Evolutionary conservation across 2,329 filamentous ascomycete species (phyloP).

Genomic region (Cladosporium oxysporum): DNA sequence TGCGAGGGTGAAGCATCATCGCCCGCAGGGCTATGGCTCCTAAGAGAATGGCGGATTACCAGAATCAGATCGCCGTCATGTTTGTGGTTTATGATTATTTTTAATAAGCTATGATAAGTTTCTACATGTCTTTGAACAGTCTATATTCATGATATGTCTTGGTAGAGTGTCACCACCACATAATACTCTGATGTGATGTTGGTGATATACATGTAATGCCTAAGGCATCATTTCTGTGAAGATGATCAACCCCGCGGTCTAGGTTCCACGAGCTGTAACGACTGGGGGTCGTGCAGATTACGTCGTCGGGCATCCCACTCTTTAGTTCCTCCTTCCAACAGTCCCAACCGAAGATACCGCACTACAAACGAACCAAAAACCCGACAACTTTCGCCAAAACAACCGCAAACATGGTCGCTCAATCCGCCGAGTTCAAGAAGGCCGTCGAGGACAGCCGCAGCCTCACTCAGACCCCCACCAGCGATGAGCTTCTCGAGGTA

Average conservation of each 20-base stretch:
- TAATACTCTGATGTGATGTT: background rate
- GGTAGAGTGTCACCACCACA: background rate
- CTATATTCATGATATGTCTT: background rate
- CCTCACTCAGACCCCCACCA: conserved; percentile 64
- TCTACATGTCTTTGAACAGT: background rate
- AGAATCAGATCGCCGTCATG: background rate
- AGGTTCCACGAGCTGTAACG: background rate
- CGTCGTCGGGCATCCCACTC: conserved; percentile 18
- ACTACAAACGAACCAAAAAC: background rate
- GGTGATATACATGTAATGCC: background rate
- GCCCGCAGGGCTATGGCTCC: background rate
- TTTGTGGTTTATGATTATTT: background rate
- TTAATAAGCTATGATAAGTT: background rate
- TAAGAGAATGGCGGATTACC: background rate
- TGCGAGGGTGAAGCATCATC: background rate
- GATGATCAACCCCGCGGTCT: conserved; percentile 4
- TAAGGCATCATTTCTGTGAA: background rate
- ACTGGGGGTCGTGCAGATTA: conserved; percentile 11
- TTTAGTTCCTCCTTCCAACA: background rate
- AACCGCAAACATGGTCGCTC: conserved; percentile 23
- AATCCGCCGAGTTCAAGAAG: conserved; percentile 77
- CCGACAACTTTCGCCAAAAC: background rate
- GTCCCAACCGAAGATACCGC: conserved; percentile 11
- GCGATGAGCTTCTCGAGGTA: conserved; percentile 65
- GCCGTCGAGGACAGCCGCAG: conserved; percentile 66